Conservation (phyloP, 2,329 filamentous ascomycete genomes). For the Epichloe glyceriae region DNA sequence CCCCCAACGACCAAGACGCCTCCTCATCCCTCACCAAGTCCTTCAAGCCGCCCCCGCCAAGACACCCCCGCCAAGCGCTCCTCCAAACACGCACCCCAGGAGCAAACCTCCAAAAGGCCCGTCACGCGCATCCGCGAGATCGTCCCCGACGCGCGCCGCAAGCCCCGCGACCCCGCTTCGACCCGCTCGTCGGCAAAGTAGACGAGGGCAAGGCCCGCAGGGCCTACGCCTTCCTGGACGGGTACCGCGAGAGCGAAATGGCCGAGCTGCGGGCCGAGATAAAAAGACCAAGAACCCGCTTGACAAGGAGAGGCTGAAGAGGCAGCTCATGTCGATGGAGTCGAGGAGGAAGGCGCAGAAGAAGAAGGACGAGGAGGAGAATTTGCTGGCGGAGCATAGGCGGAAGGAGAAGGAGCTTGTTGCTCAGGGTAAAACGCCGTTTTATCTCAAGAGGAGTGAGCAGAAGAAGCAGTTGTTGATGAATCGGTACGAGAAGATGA, state of each 20-base stretch:
- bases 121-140: slow-evolving; percentile 73
- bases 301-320: slow-evolving; percentile 58
- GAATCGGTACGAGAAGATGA: slow-evolving; percentile 72
- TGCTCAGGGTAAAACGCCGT: slow-evolving; percentile 80
- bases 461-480: slow-evolving; percentile 75
- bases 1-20: slow-evolving; percentile 1
- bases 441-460: slow-evolving; percentile 85
- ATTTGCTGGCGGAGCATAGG: slow-evolving; percentile 62
- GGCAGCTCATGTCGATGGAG: slow-evolving; percentile 64
- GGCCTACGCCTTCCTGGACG: slow-evolving; percentile 78
- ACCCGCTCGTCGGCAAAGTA: slow-evolving; percentile 36
- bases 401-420: slow-evolving; percentile 74
- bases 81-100: slow-evolving; percentile 81
- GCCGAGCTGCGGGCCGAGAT: slow-evolving; percentile 56
- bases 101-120: slow-evolving; percentile 69
- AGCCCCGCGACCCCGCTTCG: slow-evolving; percentile 77
- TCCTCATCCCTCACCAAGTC: not conserved
- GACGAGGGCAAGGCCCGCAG: slow-evolving; percentile 49
- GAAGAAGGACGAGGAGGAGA: slow-evolving; percentile 55
- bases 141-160: slow-evolving; percentile 41
- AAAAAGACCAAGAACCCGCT: slow-evolving; percentile 50
- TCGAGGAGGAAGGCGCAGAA: slow-evolving; percentile 59
- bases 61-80: slow-evolving; percentile 23
- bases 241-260: slow-evolving; percentile 78
- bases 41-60: not conserved